Evolutionary conservation across 176 grass and related monocot species (phyloP).

Genomic region (Eremochloa ophiuroides): DNA sequence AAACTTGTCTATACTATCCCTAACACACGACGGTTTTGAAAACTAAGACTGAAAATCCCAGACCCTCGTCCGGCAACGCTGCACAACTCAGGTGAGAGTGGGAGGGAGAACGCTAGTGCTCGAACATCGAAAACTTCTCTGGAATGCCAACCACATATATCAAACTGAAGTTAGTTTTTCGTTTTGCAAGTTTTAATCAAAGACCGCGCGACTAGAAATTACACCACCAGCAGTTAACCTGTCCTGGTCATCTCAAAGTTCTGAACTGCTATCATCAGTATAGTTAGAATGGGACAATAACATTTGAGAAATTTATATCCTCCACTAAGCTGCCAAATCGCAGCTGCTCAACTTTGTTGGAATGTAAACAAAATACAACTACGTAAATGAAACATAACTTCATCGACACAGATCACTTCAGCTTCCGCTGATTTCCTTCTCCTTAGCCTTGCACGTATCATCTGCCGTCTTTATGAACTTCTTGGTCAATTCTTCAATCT

Average conservation of each 20-base stretch:
- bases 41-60: no score
- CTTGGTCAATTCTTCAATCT: conserved; percentile 93
- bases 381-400: background rate
- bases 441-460: conserved; percentile 98
- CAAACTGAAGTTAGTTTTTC: background rate
- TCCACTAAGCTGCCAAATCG: background rate
- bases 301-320: background rate
- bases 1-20: no score
- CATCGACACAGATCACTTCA: conserved; percentile 8
- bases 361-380: background rate
- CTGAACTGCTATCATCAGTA: conserved; percentile 9
- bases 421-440: conserved; percentile 83
- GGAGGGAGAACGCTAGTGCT: no score
- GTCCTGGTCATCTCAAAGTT: background rate
- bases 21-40: no score
- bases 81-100: no score
- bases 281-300: conserved; percentile 1
- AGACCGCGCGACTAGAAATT: background rate
- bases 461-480: conserved; percentile 82
- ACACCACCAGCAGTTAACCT: background rate
- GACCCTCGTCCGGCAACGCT: no score
- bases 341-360: conserved; percentile 17
- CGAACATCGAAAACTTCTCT: no score
- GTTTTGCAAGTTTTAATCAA: background rate
- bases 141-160: background rate